Percentiles rank a stretch among this genome's conserved stretches.
These are phyloP conservation scores for Claviceps africana DNA, from an alignment of 2,329 filamentous ascomycete species.

Conservation along the genomic window DNA sequence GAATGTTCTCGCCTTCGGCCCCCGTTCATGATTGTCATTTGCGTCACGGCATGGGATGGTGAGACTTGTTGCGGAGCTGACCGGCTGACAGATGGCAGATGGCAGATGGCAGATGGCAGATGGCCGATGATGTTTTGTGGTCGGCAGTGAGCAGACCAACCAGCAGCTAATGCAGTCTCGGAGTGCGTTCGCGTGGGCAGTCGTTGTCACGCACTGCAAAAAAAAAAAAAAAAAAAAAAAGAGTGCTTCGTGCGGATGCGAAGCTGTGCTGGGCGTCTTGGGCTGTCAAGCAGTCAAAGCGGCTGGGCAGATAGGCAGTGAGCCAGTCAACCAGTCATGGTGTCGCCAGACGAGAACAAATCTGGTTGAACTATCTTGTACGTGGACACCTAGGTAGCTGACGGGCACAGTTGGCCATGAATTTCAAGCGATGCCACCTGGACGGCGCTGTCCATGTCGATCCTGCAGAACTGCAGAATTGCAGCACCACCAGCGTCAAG, in stretches of 20 bases:
- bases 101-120: neutral
- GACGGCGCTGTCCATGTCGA: neutral
- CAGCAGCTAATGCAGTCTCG: no score
- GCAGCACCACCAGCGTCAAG: neutral
- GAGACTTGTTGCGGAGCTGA: neutral
- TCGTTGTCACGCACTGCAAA: neutral
- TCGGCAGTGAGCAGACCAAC: neutral
- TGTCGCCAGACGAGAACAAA: neutral
- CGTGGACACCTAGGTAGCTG: no score
- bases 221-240: neutral
- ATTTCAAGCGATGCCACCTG: neutral
- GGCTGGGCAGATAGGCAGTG: neutral
- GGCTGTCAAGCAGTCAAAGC: no score
- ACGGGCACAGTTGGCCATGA: no score
- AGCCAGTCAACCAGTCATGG: neutral
- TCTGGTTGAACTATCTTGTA: neutral
- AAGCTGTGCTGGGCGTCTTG: neutral
- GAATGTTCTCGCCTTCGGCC: neutral
- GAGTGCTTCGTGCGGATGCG: neutral
- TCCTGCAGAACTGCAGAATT: neutral
- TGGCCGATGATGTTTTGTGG: neutral
- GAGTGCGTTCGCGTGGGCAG: neutral
- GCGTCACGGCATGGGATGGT: neutral
- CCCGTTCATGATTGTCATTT: neutral
- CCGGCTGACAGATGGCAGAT: neutral